Evolutionary conservation across 805 yeast genomes (phyloP).

Genomic region (Myxozyma sirexii): DNA sequence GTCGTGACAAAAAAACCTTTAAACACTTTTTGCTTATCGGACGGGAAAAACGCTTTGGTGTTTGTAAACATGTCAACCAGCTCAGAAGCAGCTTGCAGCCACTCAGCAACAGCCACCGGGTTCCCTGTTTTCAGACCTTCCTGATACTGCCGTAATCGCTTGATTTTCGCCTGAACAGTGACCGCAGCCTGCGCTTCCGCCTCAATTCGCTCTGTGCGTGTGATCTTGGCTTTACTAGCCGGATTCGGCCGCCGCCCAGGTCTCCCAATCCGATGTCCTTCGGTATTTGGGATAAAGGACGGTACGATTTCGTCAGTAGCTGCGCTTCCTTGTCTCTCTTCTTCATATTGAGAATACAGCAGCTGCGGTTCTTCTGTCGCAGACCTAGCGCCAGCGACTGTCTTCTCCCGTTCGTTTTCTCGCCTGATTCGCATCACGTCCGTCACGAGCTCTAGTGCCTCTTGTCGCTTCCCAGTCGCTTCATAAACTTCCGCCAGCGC

Average conservation of each 20-base stretch:
- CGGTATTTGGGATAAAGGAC: conserved; percentile 30
- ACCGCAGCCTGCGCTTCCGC: conserved; percentile 30
- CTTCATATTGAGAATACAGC: background rate
- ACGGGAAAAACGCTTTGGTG: conserved; percentile 75
- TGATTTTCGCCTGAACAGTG: conserved; percentile 22
- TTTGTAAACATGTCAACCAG: conserved; percentile 80
- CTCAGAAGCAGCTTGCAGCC: conserved; percentile 84
- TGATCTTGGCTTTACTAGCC: background rate
- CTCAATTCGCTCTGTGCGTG: conserved; percentile 20
- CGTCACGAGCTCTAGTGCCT: conserved; percentile 41
- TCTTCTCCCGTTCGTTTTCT: conserved; percentile 30
- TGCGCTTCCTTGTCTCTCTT: background rate
- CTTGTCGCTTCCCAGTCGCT: conserved; percentile 39
- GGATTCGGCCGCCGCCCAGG: conserved; percentile 7
- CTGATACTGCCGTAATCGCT: conserved; percentile 23
- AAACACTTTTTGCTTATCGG: conserved; percentile 70
- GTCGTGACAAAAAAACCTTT: conserved; percentile 64
- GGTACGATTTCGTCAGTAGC: background rate
- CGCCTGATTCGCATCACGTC: conserved; percentile 36
- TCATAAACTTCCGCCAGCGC: conserved; percentile 82
- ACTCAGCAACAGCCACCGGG: conserved; percentile 65
- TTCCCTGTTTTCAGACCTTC: conserved; percentile 42
- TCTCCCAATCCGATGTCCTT: conserved; percentile 8
- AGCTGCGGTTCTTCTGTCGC: background rate
- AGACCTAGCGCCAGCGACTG: background rate